phyloP scores from a whole-genome alignment of 2,329 filamentous ascomycete genomes.

The Penicillium italicum region DNA sequence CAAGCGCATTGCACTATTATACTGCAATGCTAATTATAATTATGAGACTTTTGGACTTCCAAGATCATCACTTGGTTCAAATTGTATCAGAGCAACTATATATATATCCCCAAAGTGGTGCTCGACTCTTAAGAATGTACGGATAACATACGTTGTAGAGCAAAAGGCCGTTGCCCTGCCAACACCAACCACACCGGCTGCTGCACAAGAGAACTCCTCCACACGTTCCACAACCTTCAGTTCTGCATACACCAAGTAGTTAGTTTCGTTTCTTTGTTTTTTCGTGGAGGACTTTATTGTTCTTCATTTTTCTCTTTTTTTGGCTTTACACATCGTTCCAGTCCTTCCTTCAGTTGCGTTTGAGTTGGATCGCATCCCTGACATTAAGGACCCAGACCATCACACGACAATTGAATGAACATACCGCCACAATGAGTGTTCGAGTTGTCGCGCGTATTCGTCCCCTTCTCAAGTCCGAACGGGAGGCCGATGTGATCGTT shows the following conservation, averaged over 20 bases:
- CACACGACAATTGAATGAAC: slow-evolving; percentile 7
- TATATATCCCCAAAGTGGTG: background rate
- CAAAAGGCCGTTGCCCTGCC: slow-evolving; percentile 21
- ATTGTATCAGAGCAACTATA: background rate
- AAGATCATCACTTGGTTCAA: background rate
- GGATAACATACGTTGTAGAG: background rate
- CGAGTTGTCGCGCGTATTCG: slow-evolving; percentile 87
- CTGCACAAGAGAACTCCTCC: slow-evolving; percentile 17
- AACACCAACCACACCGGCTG: slow-evolving; percentile 12
- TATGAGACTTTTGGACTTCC: background rate
- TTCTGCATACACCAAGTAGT: slow-evolving; percentile 21
- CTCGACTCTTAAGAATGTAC: background rate
- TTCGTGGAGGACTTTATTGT: slow-evolving; percentile 12
- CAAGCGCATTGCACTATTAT: background rate
- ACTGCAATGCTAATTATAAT: background rate
- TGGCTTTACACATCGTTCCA: background rate
- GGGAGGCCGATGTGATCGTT: slow-evolving; percentile 84
- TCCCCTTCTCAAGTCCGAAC: slow-evolving; percentile 79
- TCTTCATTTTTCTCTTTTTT: slow-evolving; percentile 10
- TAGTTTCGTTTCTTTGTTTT: slow-evolving; percentile 16
- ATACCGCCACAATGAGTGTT: slow-evolving; percentile 50
- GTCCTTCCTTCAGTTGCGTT: slow-evolving; percentile 10
- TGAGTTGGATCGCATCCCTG: slow-evolving; percentile 1
- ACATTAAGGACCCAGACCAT: background rate
- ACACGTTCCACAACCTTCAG: slow-evolving; percentile 14